Evolutionary conservation across 495 filamentous ascomycete genomes (phyloP), one percentile per base, ranked within the genome.

Genomic region (Podospora pseudoanserina): DNA sequence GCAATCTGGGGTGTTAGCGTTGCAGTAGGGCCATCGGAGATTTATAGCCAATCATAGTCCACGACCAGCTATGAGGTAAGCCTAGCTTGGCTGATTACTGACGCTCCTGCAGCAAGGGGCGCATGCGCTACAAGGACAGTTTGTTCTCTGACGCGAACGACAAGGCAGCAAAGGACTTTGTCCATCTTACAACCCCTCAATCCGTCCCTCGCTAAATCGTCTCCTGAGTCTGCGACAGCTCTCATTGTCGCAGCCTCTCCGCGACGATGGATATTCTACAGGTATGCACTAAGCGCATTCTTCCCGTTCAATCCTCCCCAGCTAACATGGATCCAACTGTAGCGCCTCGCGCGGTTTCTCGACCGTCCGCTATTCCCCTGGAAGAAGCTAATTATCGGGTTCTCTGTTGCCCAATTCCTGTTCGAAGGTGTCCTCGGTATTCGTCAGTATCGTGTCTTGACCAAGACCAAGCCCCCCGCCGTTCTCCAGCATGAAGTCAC

Each of bases 281-380:
- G 82, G 85, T 83, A 79, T 49, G 72, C 53, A n/a, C 39, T 27
- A 15, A 28, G 5, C 16, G 60, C 49, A 11, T 26, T 55, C 9
- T 58, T 3, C 32, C 18, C 44, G 55, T 16, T 34, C 26, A 55
- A 3, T 27, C 9, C 39, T 60, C 26, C 7, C 18, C 58, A 53
- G 62, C 65, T 66, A 60, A 72, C 64, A 11, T 49, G 39, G 39
- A 49, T 49, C 39, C 39, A 18, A 49, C 39, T 49, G 70, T 77
- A 97, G 94, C 90, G 92, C 83, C 87, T 98, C 67, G 91, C 92
- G 72, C 86, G 87, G 78, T 86, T 89, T 76, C 89, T 98, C 60
- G 96, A 99, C 84, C 88, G 91, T 72, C 94, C 95, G 64, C 82
- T 90, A 71, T 95, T 98, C 82, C 94, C 96, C 64, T 99, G 95